These are phyloP conservation scores for Centaurea solstitialis DNA, from an alignment of 129 eudicot species.

Conservation along the genomic window DNA sequence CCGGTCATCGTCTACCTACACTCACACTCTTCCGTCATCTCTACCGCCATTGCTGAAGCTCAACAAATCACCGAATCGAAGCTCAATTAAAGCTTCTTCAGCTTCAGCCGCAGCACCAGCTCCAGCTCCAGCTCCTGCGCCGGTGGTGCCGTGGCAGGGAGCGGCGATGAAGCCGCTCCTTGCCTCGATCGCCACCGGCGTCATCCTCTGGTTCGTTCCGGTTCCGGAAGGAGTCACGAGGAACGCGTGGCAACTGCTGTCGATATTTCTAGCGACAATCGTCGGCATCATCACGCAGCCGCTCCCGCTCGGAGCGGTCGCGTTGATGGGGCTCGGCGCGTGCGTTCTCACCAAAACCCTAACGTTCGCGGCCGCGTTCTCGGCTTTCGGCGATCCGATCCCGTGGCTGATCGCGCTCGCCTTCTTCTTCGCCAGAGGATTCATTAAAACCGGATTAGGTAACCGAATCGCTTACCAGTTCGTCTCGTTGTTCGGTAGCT, in stretches of 20 bases:
- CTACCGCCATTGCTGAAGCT: conserved; percentile 4
- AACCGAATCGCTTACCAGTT: conserved; percentile 92
- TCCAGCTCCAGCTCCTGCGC: conserved; percentile 42
- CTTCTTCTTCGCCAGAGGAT: conserved; percentile 94
- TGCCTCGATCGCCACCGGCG: conserved; percentile 69
- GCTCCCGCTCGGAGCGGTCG: conserved; percentile 80
- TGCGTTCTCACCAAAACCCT: conserved; percentile 81
- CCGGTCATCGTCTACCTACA: conserved; percentile 8
- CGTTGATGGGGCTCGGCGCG: conserved; percentile 81
- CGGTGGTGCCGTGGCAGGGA: conserved; percentile 65
- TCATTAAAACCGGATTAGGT: conserved; percentile 84
- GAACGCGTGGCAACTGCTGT: conserved; percentile 73
- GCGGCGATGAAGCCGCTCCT: conserved; percentile 65
- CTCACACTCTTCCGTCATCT: conserved; percentile 11
- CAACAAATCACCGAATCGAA: conserved; percentile 8
- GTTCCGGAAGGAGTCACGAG: conserved; percentile 62
- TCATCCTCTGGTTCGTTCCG: conserved; percentile 69
- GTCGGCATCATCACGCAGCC: conserved; percentile 88
- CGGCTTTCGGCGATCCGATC: conserved; percentile 93
- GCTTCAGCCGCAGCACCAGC: conserved; percentile 30
- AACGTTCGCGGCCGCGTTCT: conserved; percentile 88
- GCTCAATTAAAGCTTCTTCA: conserved; percentile 27
- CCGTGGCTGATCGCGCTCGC: conserved; percentile 95
- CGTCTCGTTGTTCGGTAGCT: conserved; percentile 68
- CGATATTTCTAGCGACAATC: conserved; percentile 78